Percentiles rank a stretch among this genome's conserved stretches.
Evolutionary conservation across 495 filamentous ascomycete genomes (phyloP).

Genomic region (Hypoxylon cercidicola): DNA sequence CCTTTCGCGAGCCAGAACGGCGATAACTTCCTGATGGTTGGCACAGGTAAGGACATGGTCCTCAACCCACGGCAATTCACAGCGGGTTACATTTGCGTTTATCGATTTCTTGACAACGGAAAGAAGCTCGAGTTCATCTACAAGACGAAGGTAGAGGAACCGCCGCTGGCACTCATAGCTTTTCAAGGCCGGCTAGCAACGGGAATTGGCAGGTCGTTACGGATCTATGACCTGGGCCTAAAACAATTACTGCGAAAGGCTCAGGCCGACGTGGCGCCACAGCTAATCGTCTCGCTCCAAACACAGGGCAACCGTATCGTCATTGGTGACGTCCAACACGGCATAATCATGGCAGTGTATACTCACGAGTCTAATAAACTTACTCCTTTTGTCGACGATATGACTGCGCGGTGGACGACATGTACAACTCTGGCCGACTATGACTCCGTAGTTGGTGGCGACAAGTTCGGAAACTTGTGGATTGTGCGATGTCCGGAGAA

Average conservation of each 20-base stretch:
- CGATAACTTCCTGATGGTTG: conserved; percentile 90
- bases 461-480: conserved; percentile 98
- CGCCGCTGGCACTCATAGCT: conserved; percentile 84
- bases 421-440: conserved; percentile 94
- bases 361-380: conserved; percentile 90
- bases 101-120: conserved; percentile 88
- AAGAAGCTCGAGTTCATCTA: conserved; percentile 91
- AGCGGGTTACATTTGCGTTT: conserved; percentile 92
- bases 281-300: conserved; percentile 86
- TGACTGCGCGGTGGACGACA: conserved; percentile 86
- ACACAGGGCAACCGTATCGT: conserved; percentile 93
- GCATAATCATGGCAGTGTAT: conserved; percentile 89
- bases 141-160: conserved; percentile 90
- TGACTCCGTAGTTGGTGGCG: conserved; percentile 94
- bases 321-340: conserved; percentile 92
- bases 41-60: conserved; percentile 91
- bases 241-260: conserved; percentile 91
- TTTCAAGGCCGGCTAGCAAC: conserved; percentile 92
- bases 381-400: conserved; percentile 92
- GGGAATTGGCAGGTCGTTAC: conserved; percentile 82
- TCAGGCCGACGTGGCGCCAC: conserved; percentile 80
- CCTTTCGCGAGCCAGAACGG: conserved; percentile 88
- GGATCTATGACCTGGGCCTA: conserved; percentile 93
- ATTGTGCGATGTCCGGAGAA: conserved; percentile 88
- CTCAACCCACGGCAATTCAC: conserved; percentile 77